A percentile compares a stretch with the other conserved stretches of the same genome.
phyloP scores from a whole-genome alignment of 1,139 yeast species.

The Taphrina pruni region DNA sequence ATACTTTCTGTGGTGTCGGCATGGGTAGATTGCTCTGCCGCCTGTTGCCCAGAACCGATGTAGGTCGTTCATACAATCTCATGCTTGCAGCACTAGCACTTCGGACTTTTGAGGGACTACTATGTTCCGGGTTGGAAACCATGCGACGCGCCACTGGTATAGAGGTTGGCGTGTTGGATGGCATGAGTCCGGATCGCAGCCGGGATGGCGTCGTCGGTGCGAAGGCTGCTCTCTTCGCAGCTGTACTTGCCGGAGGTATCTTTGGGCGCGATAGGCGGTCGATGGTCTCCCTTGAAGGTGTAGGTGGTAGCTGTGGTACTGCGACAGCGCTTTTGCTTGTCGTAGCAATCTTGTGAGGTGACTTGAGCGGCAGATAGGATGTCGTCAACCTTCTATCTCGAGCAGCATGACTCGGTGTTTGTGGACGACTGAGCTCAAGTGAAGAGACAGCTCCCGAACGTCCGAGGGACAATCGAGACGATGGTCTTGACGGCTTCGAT shows the following conservation, averaged over 20 bases:
- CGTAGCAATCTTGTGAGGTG: constrained; percentile 10
- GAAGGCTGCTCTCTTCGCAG: background rate
- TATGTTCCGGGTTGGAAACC: constrained; percentile 16
- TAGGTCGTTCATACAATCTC: constrained; percentile 1
- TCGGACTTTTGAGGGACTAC: background rate
- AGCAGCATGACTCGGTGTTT: constrained; percentile 4
- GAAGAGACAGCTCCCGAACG: constrained; percentile 10
- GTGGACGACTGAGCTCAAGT: background rate
- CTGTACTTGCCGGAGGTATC: constrained; percentile 7
- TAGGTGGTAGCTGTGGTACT: constrained; percentile 19
- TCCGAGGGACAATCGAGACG: constrained; percentile 8
- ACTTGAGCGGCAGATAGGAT: constrained; percentile 8
- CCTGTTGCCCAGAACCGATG: background rate
- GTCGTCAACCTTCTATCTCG: background rate
- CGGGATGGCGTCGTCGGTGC: constrained; percentile 23
- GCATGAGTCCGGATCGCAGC: background rate
- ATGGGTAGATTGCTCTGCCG: constrained; percentile 30
- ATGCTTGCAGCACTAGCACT: constrained; percentile 5
- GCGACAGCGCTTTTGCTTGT: background rate
- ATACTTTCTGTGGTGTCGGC: constrained; percentile 30
- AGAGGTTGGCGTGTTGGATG: constrained; percentile 21
- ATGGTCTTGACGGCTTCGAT: background rate
- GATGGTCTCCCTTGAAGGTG: constrained; percentile 26
- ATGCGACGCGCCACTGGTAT: constrained; percentile 10
- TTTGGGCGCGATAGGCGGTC: constrained; percentile 29